Evolutionary conservation across 257 asterid genomes (phyloP).

Genomic region (Cinchona pubescens): DNA sequence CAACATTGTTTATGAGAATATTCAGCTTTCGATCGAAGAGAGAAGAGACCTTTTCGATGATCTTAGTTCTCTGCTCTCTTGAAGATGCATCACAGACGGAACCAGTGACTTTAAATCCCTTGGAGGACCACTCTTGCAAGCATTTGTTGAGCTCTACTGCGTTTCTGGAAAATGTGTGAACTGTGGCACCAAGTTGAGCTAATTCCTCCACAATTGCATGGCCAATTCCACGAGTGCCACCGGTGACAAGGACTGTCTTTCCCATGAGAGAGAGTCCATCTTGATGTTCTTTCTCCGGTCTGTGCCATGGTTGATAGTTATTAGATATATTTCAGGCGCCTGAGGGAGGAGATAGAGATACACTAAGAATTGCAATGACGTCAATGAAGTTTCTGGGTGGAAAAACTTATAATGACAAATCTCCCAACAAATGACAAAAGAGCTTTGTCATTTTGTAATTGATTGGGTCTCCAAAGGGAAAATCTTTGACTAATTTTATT

Average conservation of each 20-base stretch:
- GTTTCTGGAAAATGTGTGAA: constrained; percentile 10
- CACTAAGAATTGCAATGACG: too few relatives aligned
- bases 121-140: background rate
- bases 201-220: constrained; percentile 12
- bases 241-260: constrained; percentile 13
- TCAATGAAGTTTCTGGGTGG: too few relatives aligned
- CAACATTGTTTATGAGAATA: constrained; percentile 15
- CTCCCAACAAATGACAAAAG: too few relatives aligned
- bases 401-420: too few relatives aligned
- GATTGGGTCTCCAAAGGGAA: too few relatives aligned
- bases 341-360: too few relatives aligned
- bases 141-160: background rate
- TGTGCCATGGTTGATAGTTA: background rate
- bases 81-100: constrained; percentile 13
- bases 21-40: background rate
- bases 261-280: constrained; percentile 18
- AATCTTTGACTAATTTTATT: too few relatives aligned
- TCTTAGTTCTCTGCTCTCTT: background rate
- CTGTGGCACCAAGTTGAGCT: background rate
- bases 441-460: too few relatives aligned
- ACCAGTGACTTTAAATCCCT: constrained; percentile 11
- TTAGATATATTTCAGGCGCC: too few relatives aligned
- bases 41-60: background rate
- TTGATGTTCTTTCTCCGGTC: background rate
- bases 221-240: constrained; percentile 19